Percentiles rank a stretch among this genome's conserved stretches.
Evolutionary conservation across 345 rosid genomes (phyloP).

Genomic region (Salix dunnii): DNA sequence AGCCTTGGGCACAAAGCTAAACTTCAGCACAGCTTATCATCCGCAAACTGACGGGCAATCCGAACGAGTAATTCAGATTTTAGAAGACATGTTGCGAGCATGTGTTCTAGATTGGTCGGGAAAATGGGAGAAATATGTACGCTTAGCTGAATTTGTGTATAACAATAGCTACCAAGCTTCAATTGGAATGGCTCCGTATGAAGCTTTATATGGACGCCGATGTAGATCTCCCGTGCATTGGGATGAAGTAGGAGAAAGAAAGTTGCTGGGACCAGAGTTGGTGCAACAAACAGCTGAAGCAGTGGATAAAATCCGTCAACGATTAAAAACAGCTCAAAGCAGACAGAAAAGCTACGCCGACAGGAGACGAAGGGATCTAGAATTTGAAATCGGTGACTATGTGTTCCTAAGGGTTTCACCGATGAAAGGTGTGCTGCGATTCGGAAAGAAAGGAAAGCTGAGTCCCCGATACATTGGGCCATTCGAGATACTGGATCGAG

Average conservation of each 20-base stretch:
- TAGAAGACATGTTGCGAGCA: background rate
- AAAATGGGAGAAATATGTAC: background rate
- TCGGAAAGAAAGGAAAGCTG: background rate
- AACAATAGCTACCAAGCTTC: no score
- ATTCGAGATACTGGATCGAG: no score
- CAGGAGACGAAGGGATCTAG: background rate
- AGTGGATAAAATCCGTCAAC: no score
- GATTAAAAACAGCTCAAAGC: background rate
- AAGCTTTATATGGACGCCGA: no score
- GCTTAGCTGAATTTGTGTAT: background rate
- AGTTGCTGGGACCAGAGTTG: no score
- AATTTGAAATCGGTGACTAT: background rate
- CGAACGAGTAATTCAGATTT: background rate
- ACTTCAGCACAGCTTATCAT: background rate
- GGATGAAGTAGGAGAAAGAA: no score
- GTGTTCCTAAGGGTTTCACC: background rate
- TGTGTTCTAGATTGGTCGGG: background rate
- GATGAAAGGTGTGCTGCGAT: background rate
- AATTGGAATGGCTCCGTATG: no score
- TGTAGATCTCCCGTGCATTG: no score
- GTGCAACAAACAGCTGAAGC: no score
- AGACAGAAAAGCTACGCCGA: background rate
- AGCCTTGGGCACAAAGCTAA: background rate
- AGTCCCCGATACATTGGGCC: no score
- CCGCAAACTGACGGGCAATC: background rate